These are phyloP conservation scores for Lasiodiplodia citricola DNA, from an alignment of 2,329 filamentous ascomycete species.

Conservation along the genomic window DNA sequence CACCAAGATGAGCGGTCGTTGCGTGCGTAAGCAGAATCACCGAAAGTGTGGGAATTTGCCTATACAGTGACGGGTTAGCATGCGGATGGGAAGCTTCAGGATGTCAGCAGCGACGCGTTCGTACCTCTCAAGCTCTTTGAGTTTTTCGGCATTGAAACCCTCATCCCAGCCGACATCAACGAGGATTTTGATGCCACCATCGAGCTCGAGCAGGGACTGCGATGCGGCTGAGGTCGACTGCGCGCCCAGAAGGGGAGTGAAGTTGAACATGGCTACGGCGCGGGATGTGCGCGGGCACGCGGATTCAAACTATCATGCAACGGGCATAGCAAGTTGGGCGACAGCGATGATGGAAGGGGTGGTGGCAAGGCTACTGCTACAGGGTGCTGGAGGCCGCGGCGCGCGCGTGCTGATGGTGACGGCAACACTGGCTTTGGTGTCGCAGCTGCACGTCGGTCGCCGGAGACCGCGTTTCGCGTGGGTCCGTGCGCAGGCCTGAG, in stretches of 20 bases:
- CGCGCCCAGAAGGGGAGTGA: slow-evolving; percentile 89
- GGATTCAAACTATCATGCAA: slow-evolving; percentile 10
- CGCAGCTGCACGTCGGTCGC: background rate
- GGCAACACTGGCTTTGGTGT: slow-evolving; percentile 13
- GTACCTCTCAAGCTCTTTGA: slow-evolving; percentile 89
- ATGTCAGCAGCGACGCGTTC: background rate
- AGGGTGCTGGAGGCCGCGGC: slow-evolving; percentile 1
- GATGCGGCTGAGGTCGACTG: slow-evolving; percentile 85
- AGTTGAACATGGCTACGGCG: slow-evolving; percentile 79
- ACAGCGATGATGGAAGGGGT: background rate
- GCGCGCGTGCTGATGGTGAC: slow-evolving; percentile 17
- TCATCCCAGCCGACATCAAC: slow-evolving; percentile 97
- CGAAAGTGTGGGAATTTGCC: slow-evolving; percentile 89
- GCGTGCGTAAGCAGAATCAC: slow-evolving; percentile 94
- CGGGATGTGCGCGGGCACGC: slow-evolving; percentile 17
- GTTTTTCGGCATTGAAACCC: slow-evolving; percentile 78
- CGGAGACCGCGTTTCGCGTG: slow-evolving; percentile 6
- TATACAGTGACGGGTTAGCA: slow-evolving; percentile 43
- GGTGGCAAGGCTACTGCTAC: slow-evolving; percentile 18
- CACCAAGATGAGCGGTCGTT: slow-evolving; percentile 87
- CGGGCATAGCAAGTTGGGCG: slow-evolving; percentile 11
- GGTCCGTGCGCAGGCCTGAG: background rate
- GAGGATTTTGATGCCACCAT: slow-evolving; percentile 93
- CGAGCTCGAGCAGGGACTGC: slow-evolving; percentile 94
- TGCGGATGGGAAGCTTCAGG: background rate